These are phyloP conservation scores for Mycena leptocephala DNA, from an alignment of 768 basidiomycete species.

Conservation along the genomic window DNA sequence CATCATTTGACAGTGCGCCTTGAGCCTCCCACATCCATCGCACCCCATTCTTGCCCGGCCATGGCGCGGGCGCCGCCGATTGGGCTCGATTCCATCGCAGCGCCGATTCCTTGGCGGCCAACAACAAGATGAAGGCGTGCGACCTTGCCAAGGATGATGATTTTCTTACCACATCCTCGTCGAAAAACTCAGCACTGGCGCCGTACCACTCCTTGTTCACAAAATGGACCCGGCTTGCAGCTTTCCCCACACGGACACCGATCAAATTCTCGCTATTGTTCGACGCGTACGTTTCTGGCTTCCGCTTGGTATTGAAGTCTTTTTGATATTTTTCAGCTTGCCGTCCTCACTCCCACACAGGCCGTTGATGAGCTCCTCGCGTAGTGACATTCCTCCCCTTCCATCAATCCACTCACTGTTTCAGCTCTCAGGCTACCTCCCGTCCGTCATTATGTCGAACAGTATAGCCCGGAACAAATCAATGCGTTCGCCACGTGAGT, in stretches of 20 bases:
- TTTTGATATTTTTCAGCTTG: slow-evolving; percentile 62
- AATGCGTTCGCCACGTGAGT: slow-evolving; percentile 95
- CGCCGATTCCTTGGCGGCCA: too few species aligned
- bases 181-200: slow-evolving; percentile 89
- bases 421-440: slow-evolving; percentile 70
- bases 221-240: slow-evolving; percentile 89
- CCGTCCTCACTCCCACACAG: slow-evolving; percentile 74
- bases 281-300: slow-evolving; percentile 75
- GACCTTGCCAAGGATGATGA: slow-evolving; percentile 94
- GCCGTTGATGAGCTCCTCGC: slow-evolving; percentile 86
- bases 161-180: slow-evolving; percentile 92
- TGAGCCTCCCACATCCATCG: too few species aligned
- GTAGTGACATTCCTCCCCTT: slow-evolving; percentile 63
- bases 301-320: slow-evolving; percentile 34
- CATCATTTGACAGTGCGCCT: too few species aligned
- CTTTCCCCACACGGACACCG: slow-evolving; percentile 82
- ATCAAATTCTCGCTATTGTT: slow-evolving; percentile 79
- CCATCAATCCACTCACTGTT: slow-evolving; percentile 43
- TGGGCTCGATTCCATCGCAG: too few species aligned
- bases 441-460: slow-evolving; percentile 84
- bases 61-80: too few species aligned
- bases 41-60: too few species aligned
- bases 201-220: slow-evolving; percentile 86
- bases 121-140: slow-evolving; percentile 93
- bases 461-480: slow-evolving; percentile 87